phyloP scores from a whole-genome alignment of 257 asterid genomes.

The Ligustrum vulgare region DNA sequence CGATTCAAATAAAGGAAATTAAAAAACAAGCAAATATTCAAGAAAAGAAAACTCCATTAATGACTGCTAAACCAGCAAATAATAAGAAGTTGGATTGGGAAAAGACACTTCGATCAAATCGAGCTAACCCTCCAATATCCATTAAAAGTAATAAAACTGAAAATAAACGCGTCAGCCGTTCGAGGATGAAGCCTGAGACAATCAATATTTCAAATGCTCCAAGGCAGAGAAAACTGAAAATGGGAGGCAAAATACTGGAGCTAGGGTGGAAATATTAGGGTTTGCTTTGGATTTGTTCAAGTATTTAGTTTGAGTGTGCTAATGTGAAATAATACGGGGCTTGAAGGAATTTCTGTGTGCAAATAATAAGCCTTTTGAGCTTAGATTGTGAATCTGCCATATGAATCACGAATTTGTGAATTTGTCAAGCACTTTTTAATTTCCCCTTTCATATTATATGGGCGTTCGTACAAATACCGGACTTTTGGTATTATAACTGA shows the following conservation, averaged over 20 bases:
- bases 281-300: background rate
- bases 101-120: slow-evolving; percentile 49
- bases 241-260: slow-evolving; percentile 23
- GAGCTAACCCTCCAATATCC: background rate
- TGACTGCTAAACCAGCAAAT: background rate
- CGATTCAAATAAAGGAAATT: slow-evolving; percentile 57
- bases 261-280: slow-evolving; percentile 35
- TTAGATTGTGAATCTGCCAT: too few species aligned
- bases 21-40: slow-evolving; percentile 40
- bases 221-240: slow-evolving; percentile 17
- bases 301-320: background rate
- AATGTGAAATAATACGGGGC: background rate
- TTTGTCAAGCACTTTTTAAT: too few species aligned
- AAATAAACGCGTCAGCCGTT: background rate
- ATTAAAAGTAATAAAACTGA: background rate
- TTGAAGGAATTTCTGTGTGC: background rate
- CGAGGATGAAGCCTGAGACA: background rate
- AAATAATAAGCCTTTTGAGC: too few species aligned
- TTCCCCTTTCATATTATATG: too few species aligned
- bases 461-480: too few species aligned
- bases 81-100: slow-evolving; percentile 53
- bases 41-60: background rate
- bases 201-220: background rate
- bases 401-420: too few species aligned
- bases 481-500: too few species aligned